A percentile compares a stretch with the other conserved stretches of the same genome.
Evolutionary conservation across 441 rosid species (phyloP).

Genomic region (Gossypium davidsonii): DNA sequence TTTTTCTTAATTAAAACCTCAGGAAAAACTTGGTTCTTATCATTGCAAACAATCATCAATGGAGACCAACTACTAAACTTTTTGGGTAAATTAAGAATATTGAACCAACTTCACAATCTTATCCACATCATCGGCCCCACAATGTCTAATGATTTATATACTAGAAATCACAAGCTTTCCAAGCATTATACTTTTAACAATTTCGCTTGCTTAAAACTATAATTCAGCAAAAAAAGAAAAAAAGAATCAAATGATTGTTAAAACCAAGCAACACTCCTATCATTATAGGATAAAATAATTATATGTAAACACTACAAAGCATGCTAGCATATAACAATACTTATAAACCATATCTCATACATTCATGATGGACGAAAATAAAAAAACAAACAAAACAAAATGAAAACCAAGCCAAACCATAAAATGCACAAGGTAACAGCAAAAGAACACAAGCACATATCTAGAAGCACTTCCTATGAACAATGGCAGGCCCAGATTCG

Average conservation of each 20-base stretch:
- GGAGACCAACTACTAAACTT: neutral
- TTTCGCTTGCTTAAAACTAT: no score
- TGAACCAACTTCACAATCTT: neutral
- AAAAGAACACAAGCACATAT: neutral
- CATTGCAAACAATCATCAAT: neutral
- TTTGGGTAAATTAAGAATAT: neutral
- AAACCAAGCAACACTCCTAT: neutral
- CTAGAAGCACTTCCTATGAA: constrained; percentile 34
- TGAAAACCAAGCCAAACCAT: constrained; percentile 11
- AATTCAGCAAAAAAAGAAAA: no score
- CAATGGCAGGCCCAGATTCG: constrained; percentile 33
- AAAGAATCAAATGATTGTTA: neutral
- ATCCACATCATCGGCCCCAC: neutral
- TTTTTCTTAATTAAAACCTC: no score
- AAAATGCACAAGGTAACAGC: neutral
- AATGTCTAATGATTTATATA: neutral
- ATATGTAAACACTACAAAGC: neutral
- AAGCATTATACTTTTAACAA: no score
- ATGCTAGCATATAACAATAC: neutral
- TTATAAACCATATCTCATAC: neutral
- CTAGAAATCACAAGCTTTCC: neutral
- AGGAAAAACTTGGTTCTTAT: neutral
- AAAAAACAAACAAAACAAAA: neutral
- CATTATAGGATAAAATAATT: neutral
- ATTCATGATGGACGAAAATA: neutral